Base-by-base conservation (phyloP, 768 basidiomycete genomes). In the Agrocybe chaxingu region DNA sequence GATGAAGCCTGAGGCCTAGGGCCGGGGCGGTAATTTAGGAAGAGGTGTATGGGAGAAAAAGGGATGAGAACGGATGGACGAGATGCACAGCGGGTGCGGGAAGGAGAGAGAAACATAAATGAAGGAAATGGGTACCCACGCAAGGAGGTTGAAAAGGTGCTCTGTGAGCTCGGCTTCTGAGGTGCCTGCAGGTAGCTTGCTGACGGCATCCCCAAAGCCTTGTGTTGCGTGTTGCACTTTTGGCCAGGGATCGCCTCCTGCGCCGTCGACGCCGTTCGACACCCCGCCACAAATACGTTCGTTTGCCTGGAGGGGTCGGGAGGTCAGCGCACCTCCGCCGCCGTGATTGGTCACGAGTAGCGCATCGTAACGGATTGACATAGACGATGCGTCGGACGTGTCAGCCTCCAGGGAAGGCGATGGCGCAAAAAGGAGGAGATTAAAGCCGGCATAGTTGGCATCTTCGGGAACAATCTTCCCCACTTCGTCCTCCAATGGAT, bases 231-330 rank as follows among this genome's bases (percentile, higher is more conserved):
- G 75, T 45, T 72, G 66, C 5, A 92, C 80, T 70, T 92, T 93
- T 19, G 85, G 85, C 90, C 89, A 92, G 16, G 74, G 70, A 47
- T 75, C 70, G 36, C 74, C 82, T 33, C 76, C 82, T 47, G 64
- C 52, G n/a, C 79, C 80, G 60, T 89, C 87, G 42, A 88, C 66
- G 10, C 88, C 89, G 59, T 92, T 92, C 32, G 91, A 90, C 37
- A 92, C 66, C 1, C 79, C 86, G 2, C 83, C 82, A 54, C 73
- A 76, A 37, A 59, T 60, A 46, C 74, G 64, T 57, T 89, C 82
- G 10, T 67, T 63, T 13, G 65, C 57, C 3, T 73, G 66, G n/a
- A 89, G 76, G 13, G 76, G 56, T 3, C 85, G 82, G 39, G 74
- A 66, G 30, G 70, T 69, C 57, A 92, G 72, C 18, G 57, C 59